phyloP scores from a whole-genome alignment of 345 rosid genomes.

The Iberis pinnata region DNA sequence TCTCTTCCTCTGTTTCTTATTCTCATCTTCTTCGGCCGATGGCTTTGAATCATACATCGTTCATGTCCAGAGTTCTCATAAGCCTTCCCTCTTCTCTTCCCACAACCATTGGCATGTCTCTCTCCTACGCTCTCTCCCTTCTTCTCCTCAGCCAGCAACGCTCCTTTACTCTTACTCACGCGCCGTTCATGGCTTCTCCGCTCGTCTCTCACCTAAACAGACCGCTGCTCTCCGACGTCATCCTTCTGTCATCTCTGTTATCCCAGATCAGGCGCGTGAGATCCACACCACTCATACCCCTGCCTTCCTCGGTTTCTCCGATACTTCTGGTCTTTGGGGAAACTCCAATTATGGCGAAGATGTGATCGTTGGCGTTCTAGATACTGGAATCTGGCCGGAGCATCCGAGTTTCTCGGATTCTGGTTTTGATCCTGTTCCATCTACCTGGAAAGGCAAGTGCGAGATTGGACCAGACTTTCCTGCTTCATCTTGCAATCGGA shows the following conservation, averaged over 20 bases:
- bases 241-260: conserved; percentile 55
- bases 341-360: conserved; percentile 60
- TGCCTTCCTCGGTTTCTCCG: conserved; percentile 60
- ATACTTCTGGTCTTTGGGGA: conserved; percentile 56
- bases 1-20: conserved; percentile 23
- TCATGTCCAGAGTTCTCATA: conserved; percentile 51
- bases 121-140: conserved; percentile 51
- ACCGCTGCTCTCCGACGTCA: conserved; percentile 35
- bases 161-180: conserved; percentile 64
- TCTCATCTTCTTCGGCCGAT: conserved; percentile 20
- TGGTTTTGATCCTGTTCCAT: conserved; percentile 45
- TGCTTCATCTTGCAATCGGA: conserved; percentile 55
- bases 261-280: conserved; percentile 57
- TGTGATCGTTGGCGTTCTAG: conserved; percentile 69
- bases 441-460: conserved; percentile 62
- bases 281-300: conserved; percentile 86
- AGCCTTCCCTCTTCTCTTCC: conserved; percentile 56
- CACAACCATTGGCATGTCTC: conserved; percentile 61
- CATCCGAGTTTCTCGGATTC: conserved; percentile 58
- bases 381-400: conserved; percentile 86
- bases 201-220: conserved; percentile 49
- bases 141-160: conserved; percentile 42
- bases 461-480: conserved; percentile 56
- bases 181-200: conserved; percentile 72
- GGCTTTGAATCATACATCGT: conserved; percentile 46